Percentiles rank a stretch among this genome's conserved stretches.
phyloP scores from a whole-genome alignment of 371 early-diverging fungal genomes.

The Mucor plumbeus region DNA sequence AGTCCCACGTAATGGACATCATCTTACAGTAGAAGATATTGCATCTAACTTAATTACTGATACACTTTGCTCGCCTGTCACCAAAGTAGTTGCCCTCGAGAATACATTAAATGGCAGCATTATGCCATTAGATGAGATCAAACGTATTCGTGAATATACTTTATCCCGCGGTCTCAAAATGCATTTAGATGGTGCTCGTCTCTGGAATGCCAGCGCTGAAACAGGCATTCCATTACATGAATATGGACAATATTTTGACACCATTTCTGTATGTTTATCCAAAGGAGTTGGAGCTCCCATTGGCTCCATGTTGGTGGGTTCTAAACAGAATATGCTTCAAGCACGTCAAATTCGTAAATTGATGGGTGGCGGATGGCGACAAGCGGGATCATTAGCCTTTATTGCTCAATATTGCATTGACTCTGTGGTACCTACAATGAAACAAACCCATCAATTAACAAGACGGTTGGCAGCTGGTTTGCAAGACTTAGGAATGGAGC shows the following conservation, averaged over 20 bases:
- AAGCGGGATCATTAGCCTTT: constrained; percentile 79
- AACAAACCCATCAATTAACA: constrained; percentile 68
- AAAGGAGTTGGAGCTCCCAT: constrained; percentile 91
- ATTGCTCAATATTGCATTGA: constrained; percentile 74
- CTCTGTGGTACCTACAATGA: constrained; percentile 66
- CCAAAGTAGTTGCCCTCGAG: constrained; percentile 77
- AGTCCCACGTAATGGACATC: constrained; percentile 52
- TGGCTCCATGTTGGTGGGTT: constrained; percentile 81
- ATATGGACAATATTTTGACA: constrained; percentile 77
- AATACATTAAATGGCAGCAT: constrained; percentile 88
- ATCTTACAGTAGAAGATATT: constrained; percentile 73
- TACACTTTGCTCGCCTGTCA: constrained; percentile 30
- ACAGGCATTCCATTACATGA: constrained; percentile 72
- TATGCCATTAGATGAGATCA: constrained; percentile 76
- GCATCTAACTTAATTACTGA: constrained; percentile 35
- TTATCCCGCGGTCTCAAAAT: constrained; percentile 56
- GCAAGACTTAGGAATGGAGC: constrained; percentile 56
- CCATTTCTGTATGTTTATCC: constrained; percentile 84
- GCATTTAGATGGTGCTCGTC: constrained; percentile 89
- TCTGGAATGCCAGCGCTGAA: constrained; percentile 85
- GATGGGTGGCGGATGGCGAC: constrained; percentile 94
- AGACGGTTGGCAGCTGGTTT: constrained; percentile 63
- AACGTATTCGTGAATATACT: constrained; percentile 62
- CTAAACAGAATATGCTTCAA: constrained; percentile 59
- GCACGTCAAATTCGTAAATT: constrained; percentile 85